These are phyloP conservation scores for Colletotrichum musicola DNA, from an alignment of 2,329 filamentous ascomycete species.

Conservation along the genomic window DNA sequence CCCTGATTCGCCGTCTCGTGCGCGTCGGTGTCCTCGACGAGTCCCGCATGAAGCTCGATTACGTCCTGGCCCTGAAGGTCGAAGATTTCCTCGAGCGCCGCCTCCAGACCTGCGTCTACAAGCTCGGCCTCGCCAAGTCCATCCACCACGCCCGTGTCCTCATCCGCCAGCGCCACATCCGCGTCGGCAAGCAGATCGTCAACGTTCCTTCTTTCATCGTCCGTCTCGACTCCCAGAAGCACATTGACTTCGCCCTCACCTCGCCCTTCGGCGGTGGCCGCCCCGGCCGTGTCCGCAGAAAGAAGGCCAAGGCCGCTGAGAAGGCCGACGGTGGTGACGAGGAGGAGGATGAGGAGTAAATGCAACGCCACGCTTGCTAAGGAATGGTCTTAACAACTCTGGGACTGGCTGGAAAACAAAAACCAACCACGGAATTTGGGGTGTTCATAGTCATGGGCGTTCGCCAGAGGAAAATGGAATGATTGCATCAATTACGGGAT, in stretches of 20 bases:
- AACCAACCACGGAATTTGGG: constrained; percentile 54
- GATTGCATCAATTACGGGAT: constrained; percentile 45
- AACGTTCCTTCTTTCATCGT: constrained; percentile 99
- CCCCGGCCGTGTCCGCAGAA: constrained; percentile 97
- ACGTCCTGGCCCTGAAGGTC: constrained; percentile 98
- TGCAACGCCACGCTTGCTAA: constrained; percentile 45
- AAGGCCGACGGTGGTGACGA: constrained; percentile 83
- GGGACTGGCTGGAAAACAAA: constrained; percentile 48
- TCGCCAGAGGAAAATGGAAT: constrained; percentile 62
- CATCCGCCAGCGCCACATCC: constrained; percentile 99
- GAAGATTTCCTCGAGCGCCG: constrained; percentile 99
- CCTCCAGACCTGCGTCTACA: constrained; percentile 99
- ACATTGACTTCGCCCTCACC: constrained; percentile 98
- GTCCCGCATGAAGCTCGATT: constrained; percentile 99
- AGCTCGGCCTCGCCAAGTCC: constrained; percentile 99
- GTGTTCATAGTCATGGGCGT: constrained; percentile 65
- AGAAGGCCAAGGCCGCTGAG: constrained; percentile 98
- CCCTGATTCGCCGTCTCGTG: constrained; percentile 99
- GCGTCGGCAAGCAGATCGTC: constrained; percentile 99
- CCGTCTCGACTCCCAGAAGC: constrained; percentile 99
- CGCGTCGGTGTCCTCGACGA: constrained; percentile 99
- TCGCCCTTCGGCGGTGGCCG: constrained; percentile 98
- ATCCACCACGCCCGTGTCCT: constrained; percentile 99
- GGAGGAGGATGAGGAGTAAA: constrained; percentile 86
- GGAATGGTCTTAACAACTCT: constrained; percentile 37